Percentiles rank a stretch among this genome's conserved stretches.
phyloP scores from a whole-genome alignment of 2,329 filamentous ascomycete genomes.

The Fusarium nodosum region DNA sequence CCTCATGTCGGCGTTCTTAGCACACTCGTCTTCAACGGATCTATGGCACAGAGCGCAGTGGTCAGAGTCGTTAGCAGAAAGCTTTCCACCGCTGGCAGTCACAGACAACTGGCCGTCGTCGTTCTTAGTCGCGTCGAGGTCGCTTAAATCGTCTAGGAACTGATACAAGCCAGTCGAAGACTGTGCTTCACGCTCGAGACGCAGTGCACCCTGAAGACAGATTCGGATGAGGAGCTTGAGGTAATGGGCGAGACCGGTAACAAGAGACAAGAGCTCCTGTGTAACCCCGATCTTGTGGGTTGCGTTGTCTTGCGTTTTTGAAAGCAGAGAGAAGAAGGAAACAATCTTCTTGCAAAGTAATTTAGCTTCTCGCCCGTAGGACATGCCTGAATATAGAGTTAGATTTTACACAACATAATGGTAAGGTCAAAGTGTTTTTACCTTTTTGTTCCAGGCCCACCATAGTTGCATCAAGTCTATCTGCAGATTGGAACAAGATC shows the following conservation, averaged over 20 bases:
- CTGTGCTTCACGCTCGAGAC: conserved; percentile 86
- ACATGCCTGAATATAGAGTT: conserved; percentile 71
- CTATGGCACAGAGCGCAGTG: conserved; percentile 85
- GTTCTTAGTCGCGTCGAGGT: conserved; percentile 82
- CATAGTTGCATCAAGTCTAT: conserved; percentile 84
- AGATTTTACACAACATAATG: conserved; percentile 15
- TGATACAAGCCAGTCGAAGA: conserved; percentile 81
- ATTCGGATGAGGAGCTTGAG: conserved; percentile 97
- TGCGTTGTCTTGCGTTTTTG: conserved; percentile 93
- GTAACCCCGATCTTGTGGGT: conserved; percentile 93
- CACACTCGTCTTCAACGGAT: conserved; percentile 95
- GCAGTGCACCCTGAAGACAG: conserved; percentile 91
- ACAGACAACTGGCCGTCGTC: conserved; percentile 78
- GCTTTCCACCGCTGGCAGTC: conserved; percentile 72
- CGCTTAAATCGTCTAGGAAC: conserved; percentile 86
- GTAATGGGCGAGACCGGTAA: conserved; percentile 96
- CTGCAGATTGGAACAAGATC: conserved; percentile 88
- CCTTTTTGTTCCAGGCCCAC: conserved; percentile 79
- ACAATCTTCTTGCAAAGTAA: conserved; percentile 99
- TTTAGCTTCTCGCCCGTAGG: conserved; percentile 96
- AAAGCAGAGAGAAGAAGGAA: conserved; percentile 94
- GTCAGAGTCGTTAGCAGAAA: conserved; percentile 84
- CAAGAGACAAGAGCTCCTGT: conserved; percentile 96
- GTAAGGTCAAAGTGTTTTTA: conserved; percentile 57
- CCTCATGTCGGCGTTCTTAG: conserved; percentile 78